Base-by-base conservation (phyloP, 1,284 basidiomycete species). In the Ganoderma lingzhi region DNA sequence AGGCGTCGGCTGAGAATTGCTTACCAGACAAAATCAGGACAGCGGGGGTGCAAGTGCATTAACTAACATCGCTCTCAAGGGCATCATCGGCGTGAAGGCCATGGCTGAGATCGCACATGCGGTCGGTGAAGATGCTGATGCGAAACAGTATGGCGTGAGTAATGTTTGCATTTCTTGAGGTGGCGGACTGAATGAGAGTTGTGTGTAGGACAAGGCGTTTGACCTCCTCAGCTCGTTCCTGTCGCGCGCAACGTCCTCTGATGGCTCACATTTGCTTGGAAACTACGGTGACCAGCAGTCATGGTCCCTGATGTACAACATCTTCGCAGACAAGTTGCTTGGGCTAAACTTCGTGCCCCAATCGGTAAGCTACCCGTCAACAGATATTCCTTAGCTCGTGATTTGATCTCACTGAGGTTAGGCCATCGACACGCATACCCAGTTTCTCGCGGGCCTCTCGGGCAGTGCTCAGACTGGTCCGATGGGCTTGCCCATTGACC, bases 31-130 rank as follows among this genome's bases (percentile, higher is more conserved):
- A 74, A 86, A 88, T 35, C 90, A 90, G 2, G 81, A 86, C 42
- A 44, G 12, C 19, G 80, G 89, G 8, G 64, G 73, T 39, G 37
- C 15, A 37, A 68, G 15, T 3, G 86, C 93, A 75, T 89, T 92
- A 78, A 93, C 91, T 14, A 92, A 94, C 74, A 84, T 93, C 23
- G 91, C 90, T 1, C 89, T 93, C 80, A 93, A 93, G 53, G 76
- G 91, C 6, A 91, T 92, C 69, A 81, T 90, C 62, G 91, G 89
- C 30, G 91, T 93, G 75, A 86, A 84, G 71, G 89, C 85, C 12
- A 91, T 92, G 89, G 82, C 87, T 0, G 82, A 87, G 67, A 89
- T 92, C 51, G 83, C 84, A 1, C 74, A 78, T 1, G 76, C 87
- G 19, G 71, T 90, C 9, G 89, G 87, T 0, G 78, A 89, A 66